A percentile compares a stretch with the other conserved stretches of the same genome.
phyloP scores from a whole-genome alignment of 2,329 filamentous ascomycete genomes.

The Talaromyces sp. region DNA sequence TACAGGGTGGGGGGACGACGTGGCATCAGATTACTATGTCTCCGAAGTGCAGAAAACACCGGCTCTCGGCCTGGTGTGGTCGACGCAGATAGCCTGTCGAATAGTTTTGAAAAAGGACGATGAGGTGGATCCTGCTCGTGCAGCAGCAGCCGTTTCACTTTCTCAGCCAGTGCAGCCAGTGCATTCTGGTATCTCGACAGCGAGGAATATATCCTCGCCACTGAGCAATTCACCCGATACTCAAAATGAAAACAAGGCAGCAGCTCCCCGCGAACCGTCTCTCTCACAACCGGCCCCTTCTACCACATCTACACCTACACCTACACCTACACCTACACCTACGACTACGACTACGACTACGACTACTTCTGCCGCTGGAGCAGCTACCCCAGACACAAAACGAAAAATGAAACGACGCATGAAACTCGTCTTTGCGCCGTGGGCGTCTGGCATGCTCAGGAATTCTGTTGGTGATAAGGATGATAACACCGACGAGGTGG shows the following conservation, averaged over 20 bases:
- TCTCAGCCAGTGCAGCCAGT: not conserved
- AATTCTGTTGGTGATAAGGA: constrained; percentile 27
- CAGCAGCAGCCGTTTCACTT: not conserved
- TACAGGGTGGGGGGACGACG: constrained; percentile 83
- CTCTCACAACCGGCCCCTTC: not conserved
- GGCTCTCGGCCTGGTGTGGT: constrained; percentile 82
- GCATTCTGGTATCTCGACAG: not conserved
- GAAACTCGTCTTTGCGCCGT: constrained; percentile 85
- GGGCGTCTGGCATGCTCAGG: constrained; percentile 53
- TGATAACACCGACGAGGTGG: constrained; percentile 36
- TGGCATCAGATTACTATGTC: constrained; percentile 4
- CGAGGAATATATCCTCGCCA: not conserved
- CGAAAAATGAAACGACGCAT: constrained; percentile 56
- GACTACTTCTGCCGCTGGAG: not conserved
- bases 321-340: not conserved
- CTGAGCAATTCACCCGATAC: not conserved
- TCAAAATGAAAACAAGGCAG: not conserved
- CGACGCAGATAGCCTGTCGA: constrained; percentile 77
- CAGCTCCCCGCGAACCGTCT: not conserved
- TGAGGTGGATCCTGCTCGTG: constrained; percentile 32
- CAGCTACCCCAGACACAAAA: not conserved
- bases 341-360: not conserved
- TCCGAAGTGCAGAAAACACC: constrained; percentile 65
- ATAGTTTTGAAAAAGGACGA: constrained; percentile 74
- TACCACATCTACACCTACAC: not conserved